phyloP scores from a whole-genome alignment of 1,139 yeast genomes.

The Eremothecium gossypii region DNA sequence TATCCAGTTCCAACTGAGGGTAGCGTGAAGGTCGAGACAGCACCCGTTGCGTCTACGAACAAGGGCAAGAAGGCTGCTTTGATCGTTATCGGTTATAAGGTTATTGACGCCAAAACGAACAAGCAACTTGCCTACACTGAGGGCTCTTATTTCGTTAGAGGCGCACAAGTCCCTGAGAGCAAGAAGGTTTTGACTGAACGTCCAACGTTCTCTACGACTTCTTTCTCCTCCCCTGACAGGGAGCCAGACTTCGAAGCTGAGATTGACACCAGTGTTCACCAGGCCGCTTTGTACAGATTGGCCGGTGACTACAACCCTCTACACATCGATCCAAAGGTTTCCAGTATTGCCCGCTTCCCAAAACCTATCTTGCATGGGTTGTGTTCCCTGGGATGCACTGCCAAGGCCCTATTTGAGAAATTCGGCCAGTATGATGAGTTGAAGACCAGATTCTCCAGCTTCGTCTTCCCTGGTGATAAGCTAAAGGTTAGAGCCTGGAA shows the following conservation, averaged over 20 bases:
- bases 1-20: slow-evolving; percentile 77
- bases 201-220: slow-evolving; percentile 42
- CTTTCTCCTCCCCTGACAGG: slow-evolving; percentile 43
- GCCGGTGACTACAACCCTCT: slow-evolving; percentile 94
- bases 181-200: slow-evolving; percentile 40
- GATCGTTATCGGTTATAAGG: slow-evolving; percentile 64
- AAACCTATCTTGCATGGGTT: slow-evolving; percentile 89
- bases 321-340: slow-evolving; percentile 88
- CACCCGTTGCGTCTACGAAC: slow-evolving; percentile 68
- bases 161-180: slow-evolving; percentile 47
- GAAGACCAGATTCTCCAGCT: slow-evolving; percentile 85
- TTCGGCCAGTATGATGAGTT: slow-evolving; percentile 78
- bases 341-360: slow-evolving; percentile 80
- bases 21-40: slow-evolving; percentile 48
- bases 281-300: slow-evolving; percentile 83
- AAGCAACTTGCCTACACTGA: slow-evolving; percentile 71
- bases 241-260: slow-evolving; percentile 59
- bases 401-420: slow-evolving; percentile 66
- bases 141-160: slow-evolving; percentile 79
- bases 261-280: slow-evolving; percentile 57
- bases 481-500: slow-evolving; percentile 81
- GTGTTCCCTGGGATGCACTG: slow-evolving; percentile 77
- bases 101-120: slow-evolving; percentile 62
- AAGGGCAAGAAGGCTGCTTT: slow-evolving; percentile 87
- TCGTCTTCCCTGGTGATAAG: slow-evolving; percentile 96